Conservation (phyloP, 768 basidiomycete genomes). For the Collybia nuda region DNA sequence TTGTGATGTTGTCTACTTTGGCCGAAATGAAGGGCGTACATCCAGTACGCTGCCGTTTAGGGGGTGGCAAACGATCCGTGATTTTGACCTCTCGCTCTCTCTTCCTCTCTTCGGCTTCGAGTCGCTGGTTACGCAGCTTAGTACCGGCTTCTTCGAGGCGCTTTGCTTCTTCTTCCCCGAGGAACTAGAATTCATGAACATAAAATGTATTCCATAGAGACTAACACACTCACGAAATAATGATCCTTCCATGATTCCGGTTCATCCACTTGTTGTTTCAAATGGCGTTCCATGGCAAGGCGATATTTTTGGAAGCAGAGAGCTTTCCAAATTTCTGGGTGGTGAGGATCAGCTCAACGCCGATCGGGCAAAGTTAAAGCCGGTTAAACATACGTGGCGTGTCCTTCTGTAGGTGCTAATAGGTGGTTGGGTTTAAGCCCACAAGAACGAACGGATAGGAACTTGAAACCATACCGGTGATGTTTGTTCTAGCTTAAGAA, state of each 20-base stretch:
- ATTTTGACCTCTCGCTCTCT: conserved; percentile 75
- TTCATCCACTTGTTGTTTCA: conserved; percentile 36
- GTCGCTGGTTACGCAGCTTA: conserved; percentile 63
- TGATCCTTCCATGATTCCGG: conserved; percentile 68
- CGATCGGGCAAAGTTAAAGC: too few species aligned
- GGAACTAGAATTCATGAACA: conserved; percentile 33
- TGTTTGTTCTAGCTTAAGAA: conserved; percentile 64
- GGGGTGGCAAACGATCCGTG: conserved; percentile 66
- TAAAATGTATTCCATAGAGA: neutral
- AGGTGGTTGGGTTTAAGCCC: conserved; percentile 2
- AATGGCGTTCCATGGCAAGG: conserved; percentile 48
- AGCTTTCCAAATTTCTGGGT: conserved; percentile 63
- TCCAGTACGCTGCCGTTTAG: conserved; percentile 57
- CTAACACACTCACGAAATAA: conserved; percentile 54
- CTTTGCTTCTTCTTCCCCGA: conserved; percentile 58
- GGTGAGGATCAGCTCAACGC: conserved; percentile 1
- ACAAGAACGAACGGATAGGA: neutral
- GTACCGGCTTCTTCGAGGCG: conserved; percentile 63
- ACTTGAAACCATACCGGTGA: conserved; percentile 56
- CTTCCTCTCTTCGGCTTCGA: conserved; percentile 73
- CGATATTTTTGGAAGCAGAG: conserved; percentile 64
- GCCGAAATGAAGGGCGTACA: conserved; percentile 41
- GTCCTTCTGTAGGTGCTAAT: conserved; percentile 51
- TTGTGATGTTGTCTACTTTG: conserved; percentile 10
- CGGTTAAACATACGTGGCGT: conserved; percentile 47